These are phyloP conservation scores for Podaxis pistillaris DNA, from an alignment of 768 basidiomycete species.

Conservation along the genomic window DNA sequence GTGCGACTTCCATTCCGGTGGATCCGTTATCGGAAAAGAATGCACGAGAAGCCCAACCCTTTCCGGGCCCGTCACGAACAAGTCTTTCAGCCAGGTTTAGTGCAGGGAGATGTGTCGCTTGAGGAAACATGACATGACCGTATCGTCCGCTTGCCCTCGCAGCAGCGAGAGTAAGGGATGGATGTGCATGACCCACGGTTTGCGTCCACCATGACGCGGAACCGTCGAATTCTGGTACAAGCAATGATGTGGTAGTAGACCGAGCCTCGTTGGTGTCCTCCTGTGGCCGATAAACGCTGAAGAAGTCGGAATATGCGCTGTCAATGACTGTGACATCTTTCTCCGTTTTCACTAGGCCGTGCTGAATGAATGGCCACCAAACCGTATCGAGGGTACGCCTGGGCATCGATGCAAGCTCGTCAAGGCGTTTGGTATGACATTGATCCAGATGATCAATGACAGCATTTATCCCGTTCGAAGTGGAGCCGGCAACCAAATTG, in stretches of 20 bases:
- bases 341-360: slow-evolving; percentile 64
- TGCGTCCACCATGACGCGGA: slow-evolving; percentile 99
- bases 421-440: slow-evolving; percentile 63
- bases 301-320: slow-evolving; percentile 85
- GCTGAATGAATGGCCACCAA: slow-evolving; percentile 99
- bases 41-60: slow-evolving; percentile 86
- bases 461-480: slow-evolving; percentile 38
- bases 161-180: slow-evolving; percentile 78
- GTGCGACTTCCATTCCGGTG: slow-evolving; percentile 94
- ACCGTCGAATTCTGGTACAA: slow-evolving; percentile 72
- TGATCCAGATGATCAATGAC: slow-evolving; percentile 59
- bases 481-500: slow-evolving; percentile 34
- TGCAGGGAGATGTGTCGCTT: slow-evolving; percentile 84
- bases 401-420: slow-evolving; percentile 76
- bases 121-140: slow-evolving; percentile 96
- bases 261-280: slow-evolving; percentile 37
- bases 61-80: slow-evolving; percentile 72
- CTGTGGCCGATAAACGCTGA: slow-evolving; percentile 48
- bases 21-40: slow-evolving; percentile 96
- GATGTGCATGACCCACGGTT: slow-evolving; percentile 78
- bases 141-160: slow-evolving; percentile 90
- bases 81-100: slow-evolving; percentile 80
- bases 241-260: slow-evolving; percentile 24
- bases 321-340: slow-evolving; percentile 88
- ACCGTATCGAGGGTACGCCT: slow-evolving; percentile 70